Evolutionary conservation across 768 basidiomycete genomes (phyloP).

Genomic region (Amanita brunnescens): DNA sequence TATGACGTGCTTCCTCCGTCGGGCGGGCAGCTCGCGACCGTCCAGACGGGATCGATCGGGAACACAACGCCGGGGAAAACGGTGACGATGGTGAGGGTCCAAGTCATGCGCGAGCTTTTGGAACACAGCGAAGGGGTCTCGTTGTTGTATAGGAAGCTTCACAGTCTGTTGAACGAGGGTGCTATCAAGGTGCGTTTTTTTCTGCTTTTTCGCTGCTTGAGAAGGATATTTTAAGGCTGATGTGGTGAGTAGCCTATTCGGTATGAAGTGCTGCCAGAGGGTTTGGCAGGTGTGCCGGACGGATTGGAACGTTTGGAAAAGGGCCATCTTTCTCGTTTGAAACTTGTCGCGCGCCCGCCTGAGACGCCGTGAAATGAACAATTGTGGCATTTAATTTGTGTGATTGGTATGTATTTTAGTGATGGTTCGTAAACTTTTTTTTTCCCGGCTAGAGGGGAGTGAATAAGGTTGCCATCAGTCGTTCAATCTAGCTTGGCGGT

Average conservation of each 20-base stretch:
- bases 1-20: slow-evolving; percentile 25
- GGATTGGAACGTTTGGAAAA: slow-evolving; percentile 32
- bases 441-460: too few relatives aligned
- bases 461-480: too few relatives aligned
- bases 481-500: too few relatives aligned
- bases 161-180: slow-evolving; percentile 14
- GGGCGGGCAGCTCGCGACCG: slow-evolving; percentile 25
- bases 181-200: slow-evolving; percentile 13
- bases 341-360: slow-evolving; percentile 36
- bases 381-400: too few relatives aligned
- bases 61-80: slow-evolving; percentile 11
- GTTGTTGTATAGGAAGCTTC: slow-evolving; percentile 2
- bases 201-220: not conserved
- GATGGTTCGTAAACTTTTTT: too few relatives aligned
- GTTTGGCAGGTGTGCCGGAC: slow-evolving; percentile 32
- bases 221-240: not conserved
- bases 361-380: slow-evolving; percentile 14
- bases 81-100: slow-evolving; percentile 2
- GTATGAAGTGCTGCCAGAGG: slow-evolving; percentile 33
- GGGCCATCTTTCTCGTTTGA: slow-evolving; percentile 33
- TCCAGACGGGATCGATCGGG: slow-evolving; percentile 15
- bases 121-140: slow-evolving; percentile 6
- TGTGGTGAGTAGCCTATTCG: slow-evolving; percentile 30
- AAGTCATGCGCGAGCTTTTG: slow-evolving; percentile 4
- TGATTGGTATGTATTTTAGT: too few relatives aligned